Percentiles rank a stretch among this genome's conserved stretches.
These are phyloP conservation scores for Diplogelasinospora grovesii DNA, from an alignment of 495 filamentous ascomycete species.

Conservation along the genomic window DNA sequence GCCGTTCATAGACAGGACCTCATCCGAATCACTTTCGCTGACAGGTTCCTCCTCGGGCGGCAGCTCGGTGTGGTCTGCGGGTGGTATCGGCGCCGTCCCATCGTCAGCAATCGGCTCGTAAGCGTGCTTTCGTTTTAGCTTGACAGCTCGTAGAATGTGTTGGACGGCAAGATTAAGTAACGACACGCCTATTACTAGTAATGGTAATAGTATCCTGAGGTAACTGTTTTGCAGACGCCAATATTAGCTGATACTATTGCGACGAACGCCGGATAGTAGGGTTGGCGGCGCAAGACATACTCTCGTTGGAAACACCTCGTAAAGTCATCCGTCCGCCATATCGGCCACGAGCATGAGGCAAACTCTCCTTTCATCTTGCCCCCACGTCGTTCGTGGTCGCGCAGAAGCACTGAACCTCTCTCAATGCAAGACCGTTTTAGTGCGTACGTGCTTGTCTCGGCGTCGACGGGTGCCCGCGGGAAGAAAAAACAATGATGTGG, in stretches of 20 bases:
- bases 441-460: no score
- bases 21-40: slow-evolving; percentile 57
- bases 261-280: neutral
- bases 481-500: no score
- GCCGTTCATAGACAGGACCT: slow-evolving; percentile 46
- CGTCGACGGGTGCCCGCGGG: no score
- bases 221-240: slow-evolving; percentile 53
- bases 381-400: slow-evolving; percentile 14
- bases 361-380: slow-evolving; percentile 40
- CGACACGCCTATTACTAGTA: slow-evolving; percentile 63
- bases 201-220: slow-evolving; percentile 76
- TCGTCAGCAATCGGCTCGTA: slow-evolving; percentile 45
- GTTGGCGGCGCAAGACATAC: slow-evolving; percentile 50
- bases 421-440: no score
- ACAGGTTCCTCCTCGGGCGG: slow-evolving; percentile 37
- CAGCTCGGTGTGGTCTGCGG: slow-evolving; percentile 41
- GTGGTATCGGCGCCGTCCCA: slow-evolving; percentile 22
- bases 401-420: no score
- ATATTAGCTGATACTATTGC: no score
- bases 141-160: slow-evolving; percentile 39
- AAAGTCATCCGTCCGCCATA: slow-evolving; percentile 88
- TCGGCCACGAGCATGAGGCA: slow-evolving; percentile 67
- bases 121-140: slow-evolving; percentile 36
- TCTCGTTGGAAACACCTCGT: slow-evolving; percentile 81
- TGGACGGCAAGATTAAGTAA: slow-evolving; percentile 56